Percentiles rank a stretch among this genome's conserved stretches.
Evolutionary conservation across 179 eudicot genomes (phyloP).

Genomic region (Silene noctiflora): DNA sequence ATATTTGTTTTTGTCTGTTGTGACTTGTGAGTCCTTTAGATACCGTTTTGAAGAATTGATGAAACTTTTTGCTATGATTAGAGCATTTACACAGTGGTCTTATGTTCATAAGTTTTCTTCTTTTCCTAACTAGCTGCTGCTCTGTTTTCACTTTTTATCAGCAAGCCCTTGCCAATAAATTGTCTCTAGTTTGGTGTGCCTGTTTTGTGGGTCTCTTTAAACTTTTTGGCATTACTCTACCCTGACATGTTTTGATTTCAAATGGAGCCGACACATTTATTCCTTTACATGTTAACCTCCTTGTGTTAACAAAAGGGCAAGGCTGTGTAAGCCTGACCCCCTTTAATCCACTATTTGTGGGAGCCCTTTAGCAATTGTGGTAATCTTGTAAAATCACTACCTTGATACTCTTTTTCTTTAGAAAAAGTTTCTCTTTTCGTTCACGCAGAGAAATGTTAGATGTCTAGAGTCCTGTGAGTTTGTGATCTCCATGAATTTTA

Average conservation of each 20-base stretch:
- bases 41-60: neutral
- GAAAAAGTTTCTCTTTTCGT: neutral
- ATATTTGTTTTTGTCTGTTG: neutral
- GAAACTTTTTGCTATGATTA: neutral
- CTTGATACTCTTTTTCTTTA: neutral
- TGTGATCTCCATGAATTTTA: neutral
- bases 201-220: neutral
- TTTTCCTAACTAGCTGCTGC: neutral
- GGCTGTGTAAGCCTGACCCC: neutral
- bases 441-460: neutral
- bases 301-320: neutral
- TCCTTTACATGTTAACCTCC: neutral
- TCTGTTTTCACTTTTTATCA: neutral
- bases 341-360: neutral
- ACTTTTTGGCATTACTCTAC: neutral
- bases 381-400: neutral
- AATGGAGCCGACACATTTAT: neutral
- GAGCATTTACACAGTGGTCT: neutral
- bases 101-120: neutral
- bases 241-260: neutral
- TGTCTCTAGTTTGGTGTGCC: slow-evolving; percentile 2
- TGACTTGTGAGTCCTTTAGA: neutral
- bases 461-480: neutral
- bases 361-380: neutral
- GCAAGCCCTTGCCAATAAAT: neutral